Conservation (phyloP, 306 rosid genomes). For the Vigna unguiculata region DNA sequence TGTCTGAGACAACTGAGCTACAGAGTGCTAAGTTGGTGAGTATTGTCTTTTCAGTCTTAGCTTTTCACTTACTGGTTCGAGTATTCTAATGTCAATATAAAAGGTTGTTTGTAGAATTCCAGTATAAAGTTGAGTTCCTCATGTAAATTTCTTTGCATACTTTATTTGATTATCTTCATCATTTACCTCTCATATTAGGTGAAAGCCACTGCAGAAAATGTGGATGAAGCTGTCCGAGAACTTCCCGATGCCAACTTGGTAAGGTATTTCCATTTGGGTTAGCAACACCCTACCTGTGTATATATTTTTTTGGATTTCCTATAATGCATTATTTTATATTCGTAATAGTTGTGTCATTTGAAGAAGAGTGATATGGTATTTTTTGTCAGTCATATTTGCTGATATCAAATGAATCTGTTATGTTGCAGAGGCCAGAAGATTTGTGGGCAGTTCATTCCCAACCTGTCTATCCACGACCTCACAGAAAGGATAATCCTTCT, state of each 20-base stretch:
- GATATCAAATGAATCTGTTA: constrained; percentile 35
- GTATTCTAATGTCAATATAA: neutral
- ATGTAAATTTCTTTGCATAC: neutral
- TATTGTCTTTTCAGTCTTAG: constrained; percentile 21
- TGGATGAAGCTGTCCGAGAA: constrained; percentile 90
- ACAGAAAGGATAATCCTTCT: constrained; percentile 74
- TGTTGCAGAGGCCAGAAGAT: constrained; percentile 84
- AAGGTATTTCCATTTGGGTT: constrained; percentile 69
- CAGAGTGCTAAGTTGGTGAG: constrained; percentile 76
- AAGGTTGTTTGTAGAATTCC: neutral
- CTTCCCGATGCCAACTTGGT: constrained; percentile 99
- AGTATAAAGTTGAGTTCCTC: neutral
- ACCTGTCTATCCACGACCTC: constrained; percentile 85
- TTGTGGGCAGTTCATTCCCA: constrained; percentile 91
- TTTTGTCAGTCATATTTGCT: neutral
- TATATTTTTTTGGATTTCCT: neutral
- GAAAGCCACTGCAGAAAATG: constrained; percentile 89
- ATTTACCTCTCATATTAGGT: constrained; percentile 58
- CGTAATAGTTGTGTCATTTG: constrained; percentile 14
- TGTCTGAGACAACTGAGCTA: constrained; percentile 69
- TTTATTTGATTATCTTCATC: constrained; percentile 25
- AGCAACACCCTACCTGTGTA: neutral
- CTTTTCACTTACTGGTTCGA: neutral
- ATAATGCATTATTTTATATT: constrained; percentile 1
- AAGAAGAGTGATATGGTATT: constrained; percentile 18